Base-by-base conservation (phyloP, 441 rosid genomes). In the Rhodomyrtus psidioides region DNA sequence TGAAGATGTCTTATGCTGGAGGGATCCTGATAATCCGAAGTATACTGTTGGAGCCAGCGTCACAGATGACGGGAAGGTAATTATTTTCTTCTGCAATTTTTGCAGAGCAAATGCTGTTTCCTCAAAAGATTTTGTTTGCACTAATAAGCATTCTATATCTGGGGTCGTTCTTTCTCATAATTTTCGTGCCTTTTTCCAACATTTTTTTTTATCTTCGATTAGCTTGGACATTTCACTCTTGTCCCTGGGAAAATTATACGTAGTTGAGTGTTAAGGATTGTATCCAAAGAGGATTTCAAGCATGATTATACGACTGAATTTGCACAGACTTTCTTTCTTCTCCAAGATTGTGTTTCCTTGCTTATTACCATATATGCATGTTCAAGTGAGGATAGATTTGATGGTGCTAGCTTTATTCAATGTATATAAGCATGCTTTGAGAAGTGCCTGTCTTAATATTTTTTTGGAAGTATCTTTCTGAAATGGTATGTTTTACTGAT, bases 1-100 rank as follows among this genome's bases (percentile, higher is more conserved):
- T 81, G 94, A 95, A 87, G 99, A 98, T 92, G 91, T 95, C 86
- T 88, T 95, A 85, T 97, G 99, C 94, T 97, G 98, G 97, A 95
- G 76, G 90, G 99, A 97, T 92, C 89, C 89, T 82, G 95, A 93
- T 62, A 94, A 97, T 88, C 99, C 99, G 26, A 94, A 93, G 86
- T 90, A 96, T 85, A 49, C 51, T 87, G 91, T 93, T 60, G 92
- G 86, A 55, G 94, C 93, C 86, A 57, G 84, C 24, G 93, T 98
- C 82, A 95, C 95, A 17, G 93, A 95, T 30, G 99, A 96, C 84
- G 98, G 99, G 87, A 93, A 94, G 97, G 99, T 95, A 88, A 89
- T 57, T 76, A 39, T 70, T 70, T 56, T 70, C 79, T 70, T 70
- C 49, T 70, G n/a, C 49, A 19, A n/a, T 21, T 70, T 26, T 39